Conservation (phyloP, 257 asterid genomes). For the Nicotiana tabacum region DNA sequence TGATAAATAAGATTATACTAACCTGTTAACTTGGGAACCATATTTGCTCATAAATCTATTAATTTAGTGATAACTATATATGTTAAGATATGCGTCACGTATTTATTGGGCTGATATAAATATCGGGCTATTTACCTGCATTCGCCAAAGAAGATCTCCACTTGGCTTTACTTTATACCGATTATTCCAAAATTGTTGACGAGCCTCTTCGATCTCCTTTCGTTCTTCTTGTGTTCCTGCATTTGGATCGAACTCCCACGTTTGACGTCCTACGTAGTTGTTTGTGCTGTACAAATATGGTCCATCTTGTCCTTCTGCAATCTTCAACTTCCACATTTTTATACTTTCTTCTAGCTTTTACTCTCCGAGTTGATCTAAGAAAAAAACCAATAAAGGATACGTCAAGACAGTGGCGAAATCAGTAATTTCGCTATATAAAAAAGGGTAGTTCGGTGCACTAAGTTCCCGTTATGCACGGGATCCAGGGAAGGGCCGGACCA, state of each 20-base stretch:
- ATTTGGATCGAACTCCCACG: constrained; percentile 52
- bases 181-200: constrained; percentile 50
- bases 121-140: constrained; percentile 20
- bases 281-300: constrained; percentile 63
- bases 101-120: too few relatives aligned
- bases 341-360: not conserved
- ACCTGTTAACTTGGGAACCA: too few relatives aligned
- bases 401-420: not conserved
- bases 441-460: too few relatives aligned
- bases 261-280: constrained; percentile 58
- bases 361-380: not conserved
- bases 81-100: fast-evolving
- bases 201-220: constrained; percentile 38
- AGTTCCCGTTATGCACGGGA: too few relatives aligned
- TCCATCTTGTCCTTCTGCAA: constrained; percentile 46
- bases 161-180: constrained; percentile 54
- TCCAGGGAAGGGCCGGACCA: too few relatives aligned
- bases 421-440: too few relatives aligned
- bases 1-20: too few relatives aligned
- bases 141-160: constrained; percentile 57
- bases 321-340: constrained; percentile 59
- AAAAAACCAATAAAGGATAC: not conserved
- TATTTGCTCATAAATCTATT: too few relatives aligned
- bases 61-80: too few relatives aligned
- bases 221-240: constrained; percentile 48